Conservation (phyloP, 305 asterid genomes). For the Plantago lanceolata region DNA sequence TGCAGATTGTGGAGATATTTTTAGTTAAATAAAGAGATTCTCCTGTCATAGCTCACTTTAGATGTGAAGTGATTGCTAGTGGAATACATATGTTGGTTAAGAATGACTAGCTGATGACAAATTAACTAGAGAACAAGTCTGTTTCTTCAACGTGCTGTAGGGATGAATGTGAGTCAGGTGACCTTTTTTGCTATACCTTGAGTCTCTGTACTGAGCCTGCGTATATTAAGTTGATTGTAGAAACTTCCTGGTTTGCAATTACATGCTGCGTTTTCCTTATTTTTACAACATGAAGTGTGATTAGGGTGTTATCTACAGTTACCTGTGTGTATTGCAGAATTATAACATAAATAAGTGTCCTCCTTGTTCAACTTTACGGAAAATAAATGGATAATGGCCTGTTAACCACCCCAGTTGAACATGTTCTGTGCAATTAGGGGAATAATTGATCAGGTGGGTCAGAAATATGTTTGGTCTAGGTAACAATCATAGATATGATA, state of each 20-base stretch:
- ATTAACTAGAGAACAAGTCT: neutral
- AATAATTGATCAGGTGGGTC: neutral
- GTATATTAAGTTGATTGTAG: neutral
- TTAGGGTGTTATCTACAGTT: neutral
- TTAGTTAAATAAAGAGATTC: conserved; percentile 2
- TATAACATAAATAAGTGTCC: too few relatives aligned
- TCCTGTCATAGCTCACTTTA: neutral
- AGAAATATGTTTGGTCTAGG: conserved; percentile 1
- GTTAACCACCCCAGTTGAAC: neutral
- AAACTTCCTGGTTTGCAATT: neutral
- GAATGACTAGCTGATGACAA: neutral
- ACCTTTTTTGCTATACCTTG: neutral
- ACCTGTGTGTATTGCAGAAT: neutral
- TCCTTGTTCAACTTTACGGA: conserved; percentile 3
- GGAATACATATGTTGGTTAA: neutral
- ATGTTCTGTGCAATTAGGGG: neutral
- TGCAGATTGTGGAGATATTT: neutral
- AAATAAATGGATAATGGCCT: neutral
- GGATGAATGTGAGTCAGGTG: neutral
- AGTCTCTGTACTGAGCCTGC: neutral
- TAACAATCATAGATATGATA: neutral
- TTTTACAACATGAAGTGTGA: too few relatives aligned
- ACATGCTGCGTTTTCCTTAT: neutral
- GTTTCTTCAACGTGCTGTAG: neutral
- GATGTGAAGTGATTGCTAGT: neutral